Percentiles rank a stretch among this genome's conserved stretches.
Evolutionary conservation across 73 alveolate genomes (phyloP).

Genomic region (Halteria grandinella): DNA sequence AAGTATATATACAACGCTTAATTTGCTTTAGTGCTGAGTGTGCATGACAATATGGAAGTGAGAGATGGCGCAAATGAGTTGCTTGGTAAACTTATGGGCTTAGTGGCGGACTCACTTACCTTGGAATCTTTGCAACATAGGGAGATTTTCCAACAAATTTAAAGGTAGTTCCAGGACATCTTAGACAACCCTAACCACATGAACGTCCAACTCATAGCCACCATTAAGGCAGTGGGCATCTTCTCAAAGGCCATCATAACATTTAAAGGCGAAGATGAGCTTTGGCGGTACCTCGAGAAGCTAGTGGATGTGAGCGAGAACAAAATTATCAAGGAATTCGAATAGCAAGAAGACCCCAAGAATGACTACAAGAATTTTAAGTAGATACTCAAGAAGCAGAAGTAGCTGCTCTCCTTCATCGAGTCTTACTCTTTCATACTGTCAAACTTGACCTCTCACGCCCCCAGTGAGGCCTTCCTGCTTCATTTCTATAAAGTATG

Average conservation of each 20-base stretch:
- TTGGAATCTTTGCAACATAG: neutral
- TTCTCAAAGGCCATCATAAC: conserved; percentile 66
- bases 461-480: conserved; percentile 44
- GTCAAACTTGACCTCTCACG: neutral
- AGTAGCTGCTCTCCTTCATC: conserved; percentile 65
- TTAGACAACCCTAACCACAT: conserved; percentile 21
- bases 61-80: conserved; percentile 60
- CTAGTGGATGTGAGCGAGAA: conserved; percentile 57
- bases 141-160: conserved; percentile 48
- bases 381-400: conserved; percentile 68
- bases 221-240: conserved; percentile 73
- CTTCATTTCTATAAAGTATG: conserved; percentile 62
- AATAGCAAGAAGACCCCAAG: conserved; percentile 53
- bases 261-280: conserved; percentile 54
- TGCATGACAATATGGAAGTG: conserved; percentile 56
- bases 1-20: neutral
- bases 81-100: conserved; percentile 2
- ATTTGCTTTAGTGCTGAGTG: conserved; percentile 36
- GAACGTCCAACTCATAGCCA: conserved; percentile 34
- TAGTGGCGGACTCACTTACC: conserved; percentile 31
- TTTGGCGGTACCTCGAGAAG: conserved; percentile 49
- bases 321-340: conserved; percentile 55
- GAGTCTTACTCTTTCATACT: conserved; percentile 54
- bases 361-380: conserved; percentile 59
- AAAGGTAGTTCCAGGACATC: conserved; percentile 12